Conservation (phyloP, 1,284 basidiomycete genomes). For the Mycosarcoma maydis region DNA sequence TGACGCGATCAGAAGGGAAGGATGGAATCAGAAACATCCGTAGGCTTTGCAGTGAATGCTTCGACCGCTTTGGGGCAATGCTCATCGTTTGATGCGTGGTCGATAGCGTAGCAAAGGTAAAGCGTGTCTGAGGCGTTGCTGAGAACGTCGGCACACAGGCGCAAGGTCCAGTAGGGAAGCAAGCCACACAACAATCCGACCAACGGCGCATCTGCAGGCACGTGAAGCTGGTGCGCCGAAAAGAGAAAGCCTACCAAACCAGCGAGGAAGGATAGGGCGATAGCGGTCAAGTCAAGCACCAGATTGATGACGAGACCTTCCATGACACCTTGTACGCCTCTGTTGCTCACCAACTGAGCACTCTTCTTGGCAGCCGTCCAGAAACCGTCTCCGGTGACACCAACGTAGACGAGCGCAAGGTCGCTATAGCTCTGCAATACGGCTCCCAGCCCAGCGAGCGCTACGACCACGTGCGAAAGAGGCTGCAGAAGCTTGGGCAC, state of each 20-base stretch:
- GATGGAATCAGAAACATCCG: constrained; percentile 32
- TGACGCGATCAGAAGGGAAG: constrained; percentile 23
- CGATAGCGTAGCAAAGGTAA: constrained; percentile 88
- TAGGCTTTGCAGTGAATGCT: constrained; percentile 33
- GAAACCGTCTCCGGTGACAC: constrained; percentile 85
- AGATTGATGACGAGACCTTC: constrained; percentile 75
- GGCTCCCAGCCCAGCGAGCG: constrained; percentile 74
- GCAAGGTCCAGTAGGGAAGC: constrained; percentile 81
- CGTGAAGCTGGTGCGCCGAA: constrained; percentile 81
- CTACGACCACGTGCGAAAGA: constrained; percentile 71
- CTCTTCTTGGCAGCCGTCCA: constrained; percentile 79
- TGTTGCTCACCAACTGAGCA: constrained; percentile 72
- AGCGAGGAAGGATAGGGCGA: constrained; percentile 80
- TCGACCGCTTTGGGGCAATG: constrained; percentile 41
- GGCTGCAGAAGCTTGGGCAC: constrained; percentile 67
- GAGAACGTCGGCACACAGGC: constrained; percentile 83
- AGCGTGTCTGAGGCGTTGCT: constrained; percentile 82
- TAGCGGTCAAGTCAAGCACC: constrained; percentile 74
- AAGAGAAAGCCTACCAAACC: constrained; percentile 85
- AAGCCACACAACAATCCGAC: constrained; percentile 81
- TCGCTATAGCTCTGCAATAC: constrained; percentile 71
- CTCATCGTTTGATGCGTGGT: constrained; percentile 72
- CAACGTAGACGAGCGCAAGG: constrained; percentile 84
- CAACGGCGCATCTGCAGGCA: constrained; percentile 79
- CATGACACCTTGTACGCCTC: constrained; percentile 64